These are phyloP conservation scores for Cyclocybe aegerita DNA, from an alignment of 768 basidiomycete species.

Conservation along the genomic window DNA sequence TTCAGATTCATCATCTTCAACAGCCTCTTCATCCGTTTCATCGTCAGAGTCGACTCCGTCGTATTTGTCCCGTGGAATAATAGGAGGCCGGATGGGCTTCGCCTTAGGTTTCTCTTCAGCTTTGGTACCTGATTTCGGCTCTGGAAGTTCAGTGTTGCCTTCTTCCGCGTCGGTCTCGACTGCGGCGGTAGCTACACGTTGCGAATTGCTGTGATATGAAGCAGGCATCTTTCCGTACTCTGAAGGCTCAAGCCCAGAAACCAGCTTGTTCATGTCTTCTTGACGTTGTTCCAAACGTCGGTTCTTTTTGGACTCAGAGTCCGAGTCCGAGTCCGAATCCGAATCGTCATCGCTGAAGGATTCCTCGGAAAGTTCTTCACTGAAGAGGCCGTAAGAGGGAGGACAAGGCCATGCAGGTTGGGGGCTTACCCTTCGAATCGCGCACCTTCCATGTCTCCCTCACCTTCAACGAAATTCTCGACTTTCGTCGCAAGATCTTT, in stretches of 20 bases:
- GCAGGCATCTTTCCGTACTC: constrained; percentile 91
- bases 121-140: not conserved
- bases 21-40: constrained; percentile 69
- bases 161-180: constrained; percentile 42
- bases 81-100: constrained; percentile 70
- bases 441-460: constrained; percentile 89
- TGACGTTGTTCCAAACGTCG: constrained; percentile 44
- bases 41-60: constrained; percentile 95
- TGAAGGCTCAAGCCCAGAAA: constrained; percentile 72
- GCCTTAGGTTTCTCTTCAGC: constrained; percentile 21
- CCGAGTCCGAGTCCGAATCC: constrained; percentile 39
- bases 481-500: constrained; percentile 82
- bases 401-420: not conserved
- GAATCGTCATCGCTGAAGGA: constrained; percentile 53
- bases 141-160: constrained; percentile 14
- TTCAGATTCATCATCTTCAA: constrained; percentile 60
- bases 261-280: constrained; percentile 75
- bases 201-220: constrained; percentile 68
- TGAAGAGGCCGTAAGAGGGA: constrained; percentile 23
- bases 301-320: constrained; percentile 33
- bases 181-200: constrained; percentile 53
- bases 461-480: constrained; percentile 84
- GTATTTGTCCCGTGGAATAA: constrained; percentile 79
- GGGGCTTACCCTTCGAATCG: constrained; percentile 81
- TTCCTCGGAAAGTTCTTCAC: constrained; percentile 72